Percentiles rank a stretch among this genome's conserved stretches.
Evolutionary conservation across 2,329 filamentous ascomycete genomes (phyloP).

Genomic region (Fusarium fujikuroi): DNA sequence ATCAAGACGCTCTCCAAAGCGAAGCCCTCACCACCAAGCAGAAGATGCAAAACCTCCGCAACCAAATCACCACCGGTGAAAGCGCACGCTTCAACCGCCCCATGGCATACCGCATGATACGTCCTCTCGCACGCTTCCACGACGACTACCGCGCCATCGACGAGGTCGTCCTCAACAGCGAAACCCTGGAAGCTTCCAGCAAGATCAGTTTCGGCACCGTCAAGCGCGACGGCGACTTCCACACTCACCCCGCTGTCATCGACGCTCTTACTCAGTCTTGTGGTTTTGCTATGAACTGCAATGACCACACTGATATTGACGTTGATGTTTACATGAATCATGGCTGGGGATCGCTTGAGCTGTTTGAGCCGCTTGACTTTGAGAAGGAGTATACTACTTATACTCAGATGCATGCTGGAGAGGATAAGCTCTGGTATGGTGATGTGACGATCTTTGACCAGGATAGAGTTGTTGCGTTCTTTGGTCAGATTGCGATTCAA

Average conservation of each 20-base stretch:
- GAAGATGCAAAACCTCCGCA: constrained; percentile 32
- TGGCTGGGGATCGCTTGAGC: constrained; percentile 32
- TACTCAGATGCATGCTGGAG: constrained; percentile 28
- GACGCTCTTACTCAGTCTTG: constrained; percentile 36
- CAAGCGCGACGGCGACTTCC: constrained; percentile 27
- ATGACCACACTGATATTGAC: constrained; percentile 35
- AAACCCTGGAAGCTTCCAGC: constrained; percentile 24
- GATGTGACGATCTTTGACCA: constrained; percentile 66
- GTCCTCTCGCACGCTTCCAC: constrained; percentile 34
- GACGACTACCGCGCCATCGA: constrained; percentile 38
- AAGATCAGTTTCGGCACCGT: constrained; percentile 34
- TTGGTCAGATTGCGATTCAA: constrained; percentile 48
- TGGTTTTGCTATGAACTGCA: constrained; percentile 41
- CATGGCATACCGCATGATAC: constrained; percentile 39
- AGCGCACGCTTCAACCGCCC: constrained; percentile 36
- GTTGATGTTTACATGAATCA: constrained; percentile 38
- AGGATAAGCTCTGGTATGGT: constrained; percentile 48
- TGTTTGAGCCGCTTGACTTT: constrained; percentile 32
- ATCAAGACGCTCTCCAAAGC: constrained; percentile 16
- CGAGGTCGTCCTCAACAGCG: constrained; percentile 35
- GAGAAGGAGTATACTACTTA: constrained; percentile 38
- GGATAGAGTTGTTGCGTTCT: constrained; percentile 56
- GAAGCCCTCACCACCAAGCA: not conserved
- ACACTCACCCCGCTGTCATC: constrained; percentile 38
- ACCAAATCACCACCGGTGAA: constrained; percentile 18